phyloP scores from a whole-genome alignment of 352 stramenopile genomes.

The Pythium grandisporangium region DNA sequence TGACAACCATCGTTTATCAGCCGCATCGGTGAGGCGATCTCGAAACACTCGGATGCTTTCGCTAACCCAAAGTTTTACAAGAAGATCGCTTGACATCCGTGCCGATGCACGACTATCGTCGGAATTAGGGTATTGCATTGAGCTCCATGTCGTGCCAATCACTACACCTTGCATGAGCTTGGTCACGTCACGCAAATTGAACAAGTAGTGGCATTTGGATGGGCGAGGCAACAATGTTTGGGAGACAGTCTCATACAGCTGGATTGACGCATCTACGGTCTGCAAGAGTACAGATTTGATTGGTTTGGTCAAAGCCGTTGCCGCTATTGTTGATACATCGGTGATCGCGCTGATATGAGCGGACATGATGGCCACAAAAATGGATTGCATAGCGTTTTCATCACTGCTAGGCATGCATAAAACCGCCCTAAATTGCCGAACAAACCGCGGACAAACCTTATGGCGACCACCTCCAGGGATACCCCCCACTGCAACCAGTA shows the following conservation, averaged over 20 bases:
- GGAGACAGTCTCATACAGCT: slow-evolving; percentile 48
- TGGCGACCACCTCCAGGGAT: slow-evolving; percentile 48
- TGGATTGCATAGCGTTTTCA: slow-evolving; percentile 72
- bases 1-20: slow-evolving; percentile 84
- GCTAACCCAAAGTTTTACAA: slow-evolving; percentile 84
- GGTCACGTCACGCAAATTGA: slow-evolving; percentile 73
- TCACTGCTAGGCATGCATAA: slow-evolving; percentile 68
- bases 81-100: slow-evolving; percentile 29
- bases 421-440: slow-evolving; percentile 55
- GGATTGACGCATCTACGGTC: slow-evolving; percentile 51
- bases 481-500: slow-evolving; percentile 55
- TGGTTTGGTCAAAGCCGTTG: slow-evolving; percentile 13
- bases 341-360: slow-evolving; percentile 25
- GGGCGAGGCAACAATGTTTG: slow-evolving; percentile 59
- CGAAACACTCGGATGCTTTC: slow-evolving; percentile 89
- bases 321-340: slow-evolving; percentile 8
- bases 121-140: background rate
- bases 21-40: slow-evolving; percentile 79
- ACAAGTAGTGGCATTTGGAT: slow-evolving; percentile 77
- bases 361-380: slow-evolving; percentile 84
- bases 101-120: too few species aligned
- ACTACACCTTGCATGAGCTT: slow-evolving; percentile 84
- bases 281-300: slow-evolving; percentile 40
- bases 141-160: slow-evolving; percentile 9
- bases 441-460: slow-evolving; percentile 45